A percentile compares a stretch with the other conserved stretches of the same genome.
These are phyloP conservation scores for Falciphora oryzae DNA, from an alignment of 2,329 filamentous ascomycete species.

Conservation along the genomic window DNA sequence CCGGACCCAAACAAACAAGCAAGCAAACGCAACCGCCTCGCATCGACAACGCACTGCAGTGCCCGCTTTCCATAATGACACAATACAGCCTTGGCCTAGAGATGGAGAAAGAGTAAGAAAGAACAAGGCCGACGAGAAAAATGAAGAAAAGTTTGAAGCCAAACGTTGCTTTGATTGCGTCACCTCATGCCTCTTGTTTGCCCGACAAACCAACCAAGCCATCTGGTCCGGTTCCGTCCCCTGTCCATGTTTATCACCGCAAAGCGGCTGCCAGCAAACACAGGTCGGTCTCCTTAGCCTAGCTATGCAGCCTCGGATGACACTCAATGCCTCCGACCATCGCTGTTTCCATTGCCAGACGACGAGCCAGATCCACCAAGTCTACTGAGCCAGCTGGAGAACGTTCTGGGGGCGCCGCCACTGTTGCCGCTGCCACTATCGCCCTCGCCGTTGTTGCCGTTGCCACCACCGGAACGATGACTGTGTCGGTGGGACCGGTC, in stretches of 20 bases:
- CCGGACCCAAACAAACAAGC: not conserved
- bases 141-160: not conserved
- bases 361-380: constrained; percentile 4
- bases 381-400: not conserved
- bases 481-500: constrained; percentile 12
- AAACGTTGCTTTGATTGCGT: not conserved
- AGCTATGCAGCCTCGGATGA: not conserved
- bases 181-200: not conserved
- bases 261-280: too few species aligned
- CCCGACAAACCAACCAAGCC: too few species aligned
- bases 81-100: too few species aligned
- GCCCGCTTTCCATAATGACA: too few species aligned
- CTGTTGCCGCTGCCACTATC: constrained; percentile 6
- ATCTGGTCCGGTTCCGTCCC: too few species aligned
- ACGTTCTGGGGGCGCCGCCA: not conserved
- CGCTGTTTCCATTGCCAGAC: not conserved
- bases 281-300: too few species aligned
- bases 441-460: constrained; percentile 10
- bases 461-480: constrained; percentile 14
- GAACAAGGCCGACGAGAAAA: not conserved
- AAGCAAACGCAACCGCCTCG: not conserved
- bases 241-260: too few species aligned
- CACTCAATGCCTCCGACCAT: not conserved
- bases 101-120: not conserved
- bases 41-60: not conserved